phyloP scores from a whole-genome alignment of 2,329 filamentous ascomycete species.

The Colletotrichum viniferum region DNA sequence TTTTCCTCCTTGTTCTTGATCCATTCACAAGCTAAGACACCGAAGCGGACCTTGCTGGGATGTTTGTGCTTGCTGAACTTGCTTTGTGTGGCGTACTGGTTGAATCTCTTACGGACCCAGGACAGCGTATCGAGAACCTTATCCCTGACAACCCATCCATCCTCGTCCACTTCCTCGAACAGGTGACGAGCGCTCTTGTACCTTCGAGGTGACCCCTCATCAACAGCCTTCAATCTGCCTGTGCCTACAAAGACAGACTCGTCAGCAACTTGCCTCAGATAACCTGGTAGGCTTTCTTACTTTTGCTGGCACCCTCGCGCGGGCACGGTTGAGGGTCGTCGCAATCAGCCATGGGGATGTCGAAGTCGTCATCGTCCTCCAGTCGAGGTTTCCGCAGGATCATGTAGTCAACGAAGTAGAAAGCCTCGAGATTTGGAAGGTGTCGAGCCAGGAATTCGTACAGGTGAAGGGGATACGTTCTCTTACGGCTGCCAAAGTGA shows the following conservation, averaged over 20 bases:
- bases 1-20: neutral
- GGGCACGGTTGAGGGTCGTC: neutral
- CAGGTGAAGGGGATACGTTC: slow-evolving; percentile 41
- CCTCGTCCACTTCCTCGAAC: slow-evolving; percentile 36
- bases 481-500: slow-evolving; percentile 28
- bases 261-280: neutral
- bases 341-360: neutral
- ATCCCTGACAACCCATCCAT: slow-evolving; percentile 39
- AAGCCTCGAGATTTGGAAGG: slow-evolving; percentile 44
- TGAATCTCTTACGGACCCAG: slow-evolving; percentile 44
- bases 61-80: slow-evolving; percentile 32
- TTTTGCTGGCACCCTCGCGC: neutral
- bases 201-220: neutral
- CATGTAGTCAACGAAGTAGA: slow-evolving; percentile 50
- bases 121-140: slow-evolving; percentile 37
- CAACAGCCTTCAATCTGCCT: neutral
- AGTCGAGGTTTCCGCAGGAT: slow-evolving; percentile 33
- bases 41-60: slow-evolving; percentile 43
- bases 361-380: neutral
- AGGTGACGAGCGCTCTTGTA: slow-evolving; percentile 32
- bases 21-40: slow-evolving; percentile 47
- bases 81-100: slow-evolving; percentile 39
- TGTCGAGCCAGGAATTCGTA: slow-evolving; percentile 48
- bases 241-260: neutral
- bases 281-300: neutral